phyloP scores from a whole-genome alignment of 1,284 basidiomycete species.

The Pisolithus thermaeus region DNA sequence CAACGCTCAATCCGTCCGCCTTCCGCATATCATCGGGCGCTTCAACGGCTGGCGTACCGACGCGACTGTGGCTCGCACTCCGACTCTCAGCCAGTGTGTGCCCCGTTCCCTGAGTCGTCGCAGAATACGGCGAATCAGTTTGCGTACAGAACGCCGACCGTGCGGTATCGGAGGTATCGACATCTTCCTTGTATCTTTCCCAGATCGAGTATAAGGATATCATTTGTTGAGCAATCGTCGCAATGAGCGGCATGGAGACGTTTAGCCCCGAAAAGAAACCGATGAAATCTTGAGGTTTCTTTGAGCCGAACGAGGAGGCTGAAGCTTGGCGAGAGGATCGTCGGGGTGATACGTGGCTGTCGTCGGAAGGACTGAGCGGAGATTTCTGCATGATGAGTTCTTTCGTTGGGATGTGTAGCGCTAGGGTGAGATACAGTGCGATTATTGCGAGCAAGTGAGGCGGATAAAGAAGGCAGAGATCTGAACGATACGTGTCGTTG shows the following conservation, averaged over 20 bases:
- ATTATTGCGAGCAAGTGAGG: constrained; percentile 93
- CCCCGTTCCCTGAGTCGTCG: constrained; percentile 12
- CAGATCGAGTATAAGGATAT: constrained; percentile 84
- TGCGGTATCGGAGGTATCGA: constrained; percentile 27
- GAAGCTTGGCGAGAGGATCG: constrained; percentile 48
- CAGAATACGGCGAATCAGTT: constrained; percentile 6
- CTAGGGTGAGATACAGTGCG: constrained; percentile 81
- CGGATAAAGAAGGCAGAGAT: constrained; percentile 86
- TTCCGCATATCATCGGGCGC: constrained; percentile 11
- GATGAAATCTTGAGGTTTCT: constrained; percentile 61
- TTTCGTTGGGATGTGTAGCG: constrained; percentile 55
- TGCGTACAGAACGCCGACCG: constrained; percentile 11
- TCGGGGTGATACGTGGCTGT: constrained; percentile 31
- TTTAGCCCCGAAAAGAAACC: constrained; percentile 84
- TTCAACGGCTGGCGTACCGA: constrained; percentile 16
- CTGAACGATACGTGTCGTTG: constrained; percentile 93
- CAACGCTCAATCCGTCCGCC: constrained; percentile 18
- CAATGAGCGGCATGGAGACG: constrained; percentile 75
- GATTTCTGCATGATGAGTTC: constrained; percentile 31
- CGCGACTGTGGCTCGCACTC: constrained; percentile 20
- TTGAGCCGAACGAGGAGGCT: constrained; percentile 23
- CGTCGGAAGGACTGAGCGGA: constrained; percentile 12
- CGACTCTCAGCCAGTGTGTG: constrained; percentile 17
- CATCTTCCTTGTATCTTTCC: constrained; percentile 72
- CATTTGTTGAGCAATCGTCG: constrained; percentile 90